phyloP scores from a whole-genome alignment of 768 basidiomycete genomes.

The Boletus vermiculosoides region DNA sequence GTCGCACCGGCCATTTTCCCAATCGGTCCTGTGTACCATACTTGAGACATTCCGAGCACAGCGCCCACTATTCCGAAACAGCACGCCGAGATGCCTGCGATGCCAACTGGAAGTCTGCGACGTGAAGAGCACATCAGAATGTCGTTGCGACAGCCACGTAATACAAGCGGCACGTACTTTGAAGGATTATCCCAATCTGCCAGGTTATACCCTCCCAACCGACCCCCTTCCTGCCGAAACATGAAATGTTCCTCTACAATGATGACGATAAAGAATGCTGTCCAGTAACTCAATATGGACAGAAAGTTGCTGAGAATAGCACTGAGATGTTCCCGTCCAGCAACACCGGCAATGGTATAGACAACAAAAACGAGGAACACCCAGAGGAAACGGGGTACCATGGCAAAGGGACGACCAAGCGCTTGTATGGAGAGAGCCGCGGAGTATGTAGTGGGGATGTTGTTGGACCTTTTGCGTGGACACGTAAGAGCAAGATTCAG shows the following conservation, averaged over 20 bases:
- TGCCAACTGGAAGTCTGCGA: constrained; percentile 45
- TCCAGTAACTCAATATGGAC: constrained; percentile 46
- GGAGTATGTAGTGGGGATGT: constrained; percentile 47
- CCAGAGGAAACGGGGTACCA: constrained; percentile 47
- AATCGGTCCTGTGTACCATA: constrained; percentile 52
- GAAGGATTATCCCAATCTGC: constrained; percentile 45
- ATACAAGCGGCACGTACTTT: constrained; percentile 23
- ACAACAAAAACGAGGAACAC: constrained; percentile 38
- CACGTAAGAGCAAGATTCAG: neutral
- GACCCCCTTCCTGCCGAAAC: constrained; percentile 39
- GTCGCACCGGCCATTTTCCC: constrained; percentile 40
- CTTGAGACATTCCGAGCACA: constrained; percentile 52
- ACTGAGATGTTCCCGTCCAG: constrained; percentile 44
- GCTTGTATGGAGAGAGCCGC: constrained; percentile 32
- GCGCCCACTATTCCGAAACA: constrained; percentile 49
- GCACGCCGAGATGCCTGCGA: constrained; percentile 47
- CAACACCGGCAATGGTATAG: constrained; percentile 41
- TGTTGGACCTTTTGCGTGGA: constrained; percentile 31
- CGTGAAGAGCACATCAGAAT: neutral
- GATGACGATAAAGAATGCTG: constrained; percentile 46
- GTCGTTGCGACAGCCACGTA: neutral
- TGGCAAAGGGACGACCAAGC: constrained; percentile 38
- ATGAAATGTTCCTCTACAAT: constrained; percentile 46
- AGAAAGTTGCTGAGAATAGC: constrained; percentile 43
- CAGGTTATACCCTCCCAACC: constrained; percentile 49